These are phyloP conservation scores for Colletotrichum lindemuthianum DNA, from an alignment of 2,329 filamentous ascomycete genomes.

Conservation along the genomic window DNA sequence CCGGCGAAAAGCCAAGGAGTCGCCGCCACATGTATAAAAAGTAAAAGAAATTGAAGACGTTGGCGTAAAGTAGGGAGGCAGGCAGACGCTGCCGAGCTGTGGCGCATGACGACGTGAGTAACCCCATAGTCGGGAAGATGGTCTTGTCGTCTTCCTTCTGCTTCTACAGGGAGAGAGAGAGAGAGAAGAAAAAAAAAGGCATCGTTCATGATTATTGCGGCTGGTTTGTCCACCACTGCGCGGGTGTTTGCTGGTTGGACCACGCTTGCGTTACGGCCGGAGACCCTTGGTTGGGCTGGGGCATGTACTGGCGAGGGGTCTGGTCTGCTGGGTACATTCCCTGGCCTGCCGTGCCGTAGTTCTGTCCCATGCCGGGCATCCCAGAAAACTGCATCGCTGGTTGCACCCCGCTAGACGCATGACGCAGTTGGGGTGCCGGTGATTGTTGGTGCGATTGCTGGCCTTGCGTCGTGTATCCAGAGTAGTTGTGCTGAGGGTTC, in stretches of 20 bases:
- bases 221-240: slow-evolving; percentile 65
- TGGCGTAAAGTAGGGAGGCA: neutral
- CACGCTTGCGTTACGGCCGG: slow-evolving; percentile 64
- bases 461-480: slow-evolving; percentile 62
- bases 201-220: slow-evolving; percentile 43
- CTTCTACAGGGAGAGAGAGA: neutral
- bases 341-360: slow-evolving; percentile 62
- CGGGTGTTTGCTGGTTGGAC: slow-evolving; percentile 70
- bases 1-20: slow-evolving; percentile 29
- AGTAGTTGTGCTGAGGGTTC: slow-evolving; percentile 64
- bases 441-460: slow-evolving; percentile 65
- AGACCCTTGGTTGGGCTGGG: slow-evolving; percentile 63
- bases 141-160: too few species aligned
- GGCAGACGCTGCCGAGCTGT: too few species aligned
- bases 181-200: neutral
- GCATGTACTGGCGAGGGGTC: slow-evolving; percentile 74
- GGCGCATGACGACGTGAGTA: too few species aligned
- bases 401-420: slow-evolving; percentile 65
- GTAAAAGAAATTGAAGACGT: slow-evolving; percentile 30
- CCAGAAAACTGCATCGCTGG: slow-evolving; percentile 70
- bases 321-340: slow-evolving; percentile 71
- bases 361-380: slow-evolving; percentile 69
- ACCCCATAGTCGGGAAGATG: too few species aligned
- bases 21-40: slow-evolving; percentile 33
- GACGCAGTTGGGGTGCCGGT: slow-evolving; percentile 69